Base-by-base conservation (phyloP, 306 rosid species). In the Cucumis hystrix region DNA sequence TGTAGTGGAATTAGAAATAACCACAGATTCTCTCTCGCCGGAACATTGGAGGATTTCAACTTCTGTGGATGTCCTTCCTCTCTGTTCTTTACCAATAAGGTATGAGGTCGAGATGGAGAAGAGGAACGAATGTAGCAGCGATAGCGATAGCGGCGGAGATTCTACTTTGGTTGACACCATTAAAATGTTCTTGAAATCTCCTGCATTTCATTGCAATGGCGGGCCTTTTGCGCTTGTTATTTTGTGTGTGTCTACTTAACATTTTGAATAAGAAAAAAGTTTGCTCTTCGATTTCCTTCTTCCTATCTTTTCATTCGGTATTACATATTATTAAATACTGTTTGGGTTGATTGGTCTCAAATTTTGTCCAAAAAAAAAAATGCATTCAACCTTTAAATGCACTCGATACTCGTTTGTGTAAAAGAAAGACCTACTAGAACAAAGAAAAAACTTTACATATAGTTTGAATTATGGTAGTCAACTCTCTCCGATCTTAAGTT, bases 11-110 rank as follows among this genome's bases (percentile, higher is more conserved):
- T 20, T 83, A 35, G 89, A 79, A 72, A 80, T 51, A 55, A 78
- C 78, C 51, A 1, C 80, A 71, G 77, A 76, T 45, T 79, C 88
- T n/a, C 82, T 85, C 67, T 67, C 92, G 6, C 45, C 84, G 0
- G 80, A 82, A 25, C 79, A 59, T 33, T 49, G 37, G 65, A 47
- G 94, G 89, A 82, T 76, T 84, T 25, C 85, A 92, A 92, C 91
- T 87, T 78, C 96, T 45, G 87, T 2, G 83, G 90, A 86, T 37
- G 81, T 87, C 28, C 43, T 85, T 80, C 83, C 85, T 60, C 10
- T 52, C 28, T 28, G 30, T 75, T 54, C 69, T 2, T 62, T 91
- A 37, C 85, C 83, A 21, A 79, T 84, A 83, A 83, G 83, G 8
- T 66, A 78, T 45, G 8, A 41, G 45, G 47, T 41, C 10, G 86